Evolutionary conservation across 2,329 filamentous ascomycete genomes (phyloP), one percentile per base, ranked within the genome.

Genomic region (Neospermospora avenae): DNA sequence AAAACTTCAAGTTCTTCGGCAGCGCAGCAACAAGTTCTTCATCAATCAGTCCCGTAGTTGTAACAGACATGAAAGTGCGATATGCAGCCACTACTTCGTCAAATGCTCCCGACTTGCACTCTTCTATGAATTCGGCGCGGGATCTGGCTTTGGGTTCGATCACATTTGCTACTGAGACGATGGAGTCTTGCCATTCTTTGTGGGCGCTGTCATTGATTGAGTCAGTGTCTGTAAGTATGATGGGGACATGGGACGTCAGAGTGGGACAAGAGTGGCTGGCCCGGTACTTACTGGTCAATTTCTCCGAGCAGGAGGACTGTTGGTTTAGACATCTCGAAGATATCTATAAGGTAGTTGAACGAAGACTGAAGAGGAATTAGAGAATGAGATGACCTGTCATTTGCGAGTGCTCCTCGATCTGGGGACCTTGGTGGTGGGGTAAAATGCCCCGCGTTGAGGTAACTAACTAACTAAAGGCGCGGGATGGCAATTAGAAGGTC

Each of bases 41-140:
- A 71, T 96, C 89, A 63, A 95, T 77, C 20, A 77, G 74, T 1
- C 91, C 91, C 0, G 90, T 93, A 59, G 87, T 78, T 13, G 70
- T 70, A 44, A 83, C 77, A 34, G 86, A 90, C 46, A 74, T 74
- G 67, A 92, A 91, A 14, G 89, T 93, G 57, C 90, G 84, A 75
- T 89, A 95, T 28, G 82, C 80, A 39, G 82, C 86, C 20, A 81
- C 70, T 34, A 86, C 82, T 62, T 83, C 86, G 65, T 90, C 84
- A n/a, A 91, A 78, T 34, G 79, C 78, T 20, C 89, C 89, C 20
- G 81, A 80, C 52, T 77, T 76, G 72, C 84, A 87, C 76, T 93
- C 88, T 51, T 82, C 72, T 55, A 93, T 76, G 74, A 96, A 93
- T 18, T 85, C 85, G 20, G 75, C 72, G 57, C 90, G 84, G 72